phyloP scores from a whole-genome alignment of 306 rosid species.

The Malus asiatica region DNA sequence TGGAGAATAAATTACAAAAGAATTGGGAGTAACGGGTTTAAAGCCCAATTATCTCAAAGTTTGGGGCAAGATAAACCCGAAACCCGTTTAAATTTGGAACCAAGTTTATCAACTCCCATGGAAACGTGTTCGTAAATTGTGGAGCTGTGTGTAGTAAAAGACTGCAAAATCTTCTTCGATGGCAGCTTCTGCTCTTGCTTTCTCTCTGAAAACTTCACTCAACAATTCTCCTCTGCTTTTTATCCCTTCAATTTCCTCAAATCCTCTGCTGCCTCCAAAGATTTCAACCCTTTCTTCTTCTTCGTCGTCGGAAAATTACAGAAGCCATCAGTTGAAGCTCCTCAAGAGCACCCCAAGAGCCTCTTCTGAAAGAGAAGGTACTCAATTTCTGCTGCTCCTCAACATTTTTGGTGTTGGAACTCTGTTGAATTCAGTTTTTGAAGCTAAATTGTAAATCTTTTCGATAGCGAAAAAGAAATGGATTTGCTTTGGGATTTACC shows the following conservation, averaged over 20 bases:
- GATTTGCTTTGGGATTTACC: too few relatives aligned
- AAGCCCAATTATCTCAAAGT: neutral
- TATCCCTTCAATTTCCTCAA: conserved; percentile 5
- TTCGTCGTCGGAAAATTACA: conserved; percentile 12
- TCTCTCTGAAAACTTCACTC: conserved; percentile 12
- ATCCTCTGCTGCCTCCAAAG: conserved; percentile 8
- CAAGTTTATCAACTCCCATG: neutral
- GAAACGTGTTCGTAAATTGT: neutral
- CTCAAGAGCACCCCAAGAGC: conserved; percentile 30
- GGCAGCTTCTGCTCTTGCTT: conserved; percentile 35
- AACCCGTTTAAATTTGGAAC: neutral
- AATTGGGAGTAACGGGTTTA: neutral
- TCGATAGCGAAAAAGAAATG: too few relatives aligned
- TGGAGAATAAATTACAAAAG: neutral
- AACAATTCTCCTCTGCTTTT: conserved; percentile 12
- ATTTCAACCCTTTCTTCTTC: conserved; percentile 12
- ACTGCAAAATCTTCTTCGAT: conserved; percentile 9
- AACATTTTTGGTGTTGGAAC: neutral
- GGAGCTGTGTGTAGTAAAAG: neutral
- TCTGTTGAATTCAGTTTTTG: neutral
- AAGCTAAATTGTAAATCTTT: neutral
- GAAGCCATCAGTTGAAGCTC: conserved; percentile 25
- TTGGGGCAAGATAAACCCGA: neutral
- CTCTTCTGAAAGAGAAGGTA: conserved; percentile 47
- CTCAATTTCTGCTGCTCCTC: conserved; percentile 5